Evolutionary conservation across 805 yeast genomes (phyloP).

Genomic region (Cyberlindnera lachancei): DNA sequence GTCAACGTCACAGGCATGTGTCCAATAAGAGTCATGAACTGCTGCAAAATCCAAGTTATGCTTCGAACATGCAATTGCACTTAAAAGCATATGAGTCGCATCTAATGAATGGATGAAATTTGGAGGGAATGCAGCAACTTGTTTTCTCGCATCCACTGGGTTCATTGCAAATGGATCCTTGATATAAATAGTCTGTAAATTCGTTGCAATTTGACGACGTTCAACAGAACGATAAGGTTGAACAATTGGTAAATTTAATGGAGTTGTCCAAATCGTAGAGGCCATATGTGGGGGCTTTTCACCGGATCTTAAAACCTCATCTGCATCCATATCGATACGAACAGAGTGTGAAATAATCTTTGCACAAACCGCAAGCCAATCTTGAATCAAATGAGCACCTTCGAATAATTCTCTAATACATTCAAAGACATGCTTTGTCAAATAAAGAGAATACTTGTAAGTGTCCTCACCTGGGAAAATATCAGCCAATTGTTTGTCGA

Average conservation of each 20-base stretch:
- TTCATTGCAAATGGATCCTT: slow-evolving; percentile 80
- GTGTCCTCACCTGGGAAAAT: slow-evolving; percentile 44
- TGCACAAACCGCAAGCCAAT: slow-evolving; percentile 91
- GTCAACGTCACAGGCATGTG: slow-evolving; percentile 83
- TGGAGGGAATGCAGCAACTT: slow-evolving; percentile 91
- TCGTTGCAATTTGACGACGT: slow-evolving; percentile 65
- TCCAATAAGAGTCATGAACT: slow-evolving; percentile 98
- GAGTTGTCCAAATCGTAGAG: slow-evolving; percentile 96
- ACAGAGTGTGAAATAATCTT: slow-evolving; percentile 71
- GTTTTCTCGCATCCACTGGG: slow-evolving; percentile 83
- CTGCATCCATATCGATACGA: slow-evolving; percentile 46
- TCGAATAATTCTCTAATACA: slow-evolving; percentile 80
- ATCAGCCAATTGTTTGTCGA: slow-evolving; percentile 65
- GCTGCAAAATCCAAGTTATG: slow-evolving; percentile 73
- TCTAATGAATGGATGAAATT: slow-evolving; percentile 91
- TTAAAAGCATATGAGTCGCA: slow-evolving; percentile 93
- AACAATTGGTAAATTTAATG: slow-evolving; percentile 90
- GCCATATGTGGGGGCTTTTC: slow-evolving; percentile 64
- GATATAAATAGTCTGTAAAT: slow-evolving; percentile 79
- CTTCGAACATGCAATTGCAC: slow-evolving; percentile 72
- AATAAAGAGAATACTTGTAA: slow-evolving; percentile 47
- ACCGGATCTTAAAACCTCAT: slow-evolving; percentile 31
- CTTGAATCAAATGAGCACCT: slow-evolving; percentile 93
- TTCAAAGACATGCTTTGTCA: slow-evolving; percentile 71
- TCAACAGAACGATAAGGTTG: slow-evolving; percentile 83